Percentiles rank a stretch among this genome's conserved stretches.
Evolutionary conservation across 768 basidiomycete genomes (phyloP).

Genomic region (Lanmaoa rubissima): DNA sequence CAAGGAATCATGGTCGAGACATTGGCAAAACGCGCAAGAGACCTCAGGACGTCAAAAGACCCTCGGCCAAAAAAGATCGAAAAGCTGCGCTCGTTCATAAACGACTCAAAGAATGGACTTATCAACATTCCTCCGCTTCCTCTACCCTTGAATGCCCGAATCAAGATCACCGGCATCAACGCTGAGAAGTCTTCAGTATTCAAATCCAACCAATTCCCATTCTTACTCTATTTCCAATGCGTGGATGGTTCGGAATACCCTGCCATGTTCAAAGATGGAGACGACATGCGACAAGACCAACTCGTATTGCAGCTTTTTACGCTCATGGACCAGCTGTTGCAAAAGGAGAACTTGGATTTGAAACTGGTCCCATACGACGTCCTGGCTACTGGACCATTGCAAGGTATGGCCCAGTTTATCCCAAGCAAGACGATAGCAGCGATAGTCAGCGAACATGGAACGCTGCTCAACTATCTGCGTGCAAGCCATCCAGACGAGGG

Average conservation of each 20-base stretch:
- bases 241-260: conserved; percentile 84
- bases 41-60: conserved; percentile 88
- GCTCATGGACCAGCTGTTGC: conserved; percentile 89
- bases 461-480: conserved; percentile 83
- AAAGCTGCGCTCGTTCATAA: conserved; percentile 80
- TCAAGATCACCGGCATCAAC: conserved; percentile 82
- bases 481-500: conserved; percentile 90
- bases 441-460: conserved; percentile 90
- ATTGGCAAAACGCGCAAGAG: conserved; percentile 81
- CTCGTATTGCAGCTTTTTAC: conserved; percentile 98
- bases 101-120: conserved; percentile 85
- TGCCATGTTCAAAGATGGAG: conserved; percentile 98
- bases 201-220: conserved; percentile 94
- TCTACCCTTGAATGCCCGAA: conserved; percentile 85
- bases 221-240: conserved; percentile 88
- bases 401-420: conserved; percentile 97
- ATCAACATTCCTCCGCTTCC: conserved; percentile 77
- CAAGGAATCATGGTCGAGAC: conserved; percentile 89
- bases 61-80: conserved; percentile 97
- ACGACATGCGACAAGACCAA: conserved; percentile 98
- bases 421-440: conserved; percentile 94
- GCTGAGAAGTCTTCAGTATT: conserved; percentile 94
- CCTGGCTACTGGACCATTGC: conserved; percentile 84
- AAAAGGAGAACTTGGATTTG: conserved; percentile 94
- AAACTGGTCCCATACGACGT: conserved; percentile 91